A percentile compares a stretch with the other conserved stretches of the same genome.
phyloP scores from a whole-genome alignment of 2,329 filamentous ascomycete species.

The Fusarium azukiicola region DNA sequence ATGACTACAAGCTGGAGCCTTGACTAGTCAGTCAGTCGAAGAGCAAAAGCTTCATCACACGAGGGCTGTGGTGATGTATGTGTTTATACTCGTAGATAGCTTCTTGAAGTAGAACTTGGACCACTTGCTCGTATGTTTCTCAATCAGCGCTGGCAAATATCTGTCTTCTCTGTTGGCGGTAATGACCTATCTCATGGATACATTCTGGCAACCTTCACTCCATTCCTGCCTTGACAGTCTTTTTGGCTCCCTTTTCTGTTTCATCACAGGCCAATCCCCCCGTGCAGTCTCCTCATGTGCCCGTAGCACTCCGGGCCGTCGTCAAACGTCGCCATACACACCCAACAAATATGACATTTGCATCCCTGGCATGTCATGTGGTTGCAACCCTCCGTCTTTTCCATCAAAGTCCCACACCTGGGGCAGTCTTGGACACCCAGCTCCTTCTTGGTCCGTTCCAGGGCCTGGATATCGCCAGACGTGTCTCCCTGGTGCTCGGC shows the following conservation, averaged over 20 bases:
- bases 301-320: background rate
- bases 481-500: background rate
- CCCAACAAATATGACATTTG: constrained; percentile 1
- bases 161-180: too few relatives aligned
- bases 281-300: background rate
- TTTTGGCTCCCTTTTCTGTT: too few relatives aligned
- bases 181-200: too few relatives aligned
- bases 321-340: background rate
- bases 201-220: too few relatives aligned
- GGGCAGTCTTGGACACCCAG: constrained; percentile 14
- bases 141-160: too few relatives aligned
- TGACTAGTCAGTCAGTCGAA: background rate
- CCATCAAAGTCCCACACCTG: background rate
- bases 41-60: background rate
- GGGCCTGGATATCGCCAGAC: background rate
- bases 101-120: too few relatives aligned
- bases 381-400: background rate
- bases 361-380: constrained; percentile 8
- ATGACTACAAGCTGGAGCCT: constrained; percentile 22
- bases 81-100: too few relatives aligned
- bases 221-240: too few relatives aligned
- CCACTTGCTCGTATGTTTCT: too few relatives aligned
- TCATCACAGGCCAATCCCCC: background rate
- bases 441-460: background rate
- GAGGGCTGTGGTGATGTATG: background rate